These are phyloP conservation scores for Aphanomyces astaci DNA, from an alignment of 352 stramenopile genomes.

Conservation along the genomic window DNA sequence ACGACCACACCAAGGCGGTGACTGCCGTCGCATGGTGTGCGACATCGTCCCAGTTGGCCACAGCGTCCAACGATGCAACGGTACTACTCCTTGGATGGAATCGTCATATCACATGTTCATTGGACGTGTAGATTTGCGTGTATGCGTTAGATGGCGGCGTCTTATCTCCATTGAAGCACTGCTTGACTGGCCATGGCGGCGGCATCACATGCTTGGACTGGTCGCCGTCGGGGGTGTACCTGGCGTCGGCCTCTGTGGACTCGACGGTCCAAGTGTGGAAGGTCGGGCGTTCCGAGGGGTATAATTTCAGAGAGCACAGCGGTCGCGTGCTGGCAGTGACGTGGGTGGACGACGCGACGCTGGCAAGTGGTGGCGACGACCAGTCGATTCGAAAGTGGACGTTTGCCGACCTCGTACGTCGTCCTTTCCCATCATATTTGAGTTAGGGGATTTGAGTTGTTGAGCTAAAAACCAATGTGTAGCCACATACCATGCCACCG, in stretches of 20 bases:
- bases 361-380: conserved; percentile 60
- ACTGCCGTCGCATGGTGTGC: conserved; percentile 37
- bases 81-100: conserved; percentile 40
- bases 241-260: conserved; percentile 51
- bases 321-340: conserved; percentile 47
- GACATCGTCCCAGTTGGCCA: not conserved
- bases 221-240: conserved; percentile 24
- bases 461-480: not conserved
- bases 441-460: conserved; percentile 1
- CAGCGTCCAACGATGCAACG: conserved; percentile 29
- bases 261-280: conserved; percentile 53
- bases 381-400: conserved; percentile 62
- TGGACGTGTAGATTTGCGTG: conserved; percentile 35
- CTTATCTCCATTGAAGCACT: not conserved
- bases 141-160: conserved; percentile 26
- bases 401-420: conserved; percentile 30
- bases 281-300: conserved; percentile 21
- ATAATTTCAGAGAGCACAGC: conserved; percentile 39
- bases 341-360: conserved; percentile 37
- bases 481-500: not conserved
- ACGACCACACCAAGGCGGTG: conserved; percentile 49
- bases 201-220: conserved; percentile 46
- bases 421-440: not conserved
- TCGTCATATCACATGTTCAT: not conserved
- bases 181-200: conserved; percentile 33